Percentiles rank a stretch among this genome's conserved stretches.
These are phyloP conservation scores for Zoysia pacifica DNA, from an alignment of 176 grass and related monocot species.

Conservation along the genomic window DNA sequence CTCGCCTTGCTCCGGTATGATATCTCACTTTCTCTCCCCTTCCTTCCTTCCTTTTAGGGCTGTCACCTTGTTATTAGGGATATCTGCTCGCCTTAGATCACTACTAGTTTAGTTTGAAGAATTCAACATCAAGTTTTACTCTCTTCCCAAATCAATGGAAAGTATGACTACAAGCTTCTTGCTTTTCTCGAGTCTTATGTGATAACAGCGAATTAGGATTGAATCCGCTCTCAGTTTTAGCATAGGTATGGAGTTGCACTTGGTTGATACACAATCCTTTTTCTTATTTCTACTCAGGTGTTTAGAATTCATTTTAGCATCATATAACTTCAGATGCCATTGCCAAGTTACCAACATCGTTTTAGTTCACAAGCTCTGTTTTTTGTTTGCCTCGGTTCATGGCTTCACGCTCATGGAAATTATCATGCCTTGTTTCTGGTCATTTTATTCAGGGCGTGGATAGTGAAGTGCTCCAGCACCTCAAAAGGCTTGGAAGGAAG, in stretches of 20 bases:
- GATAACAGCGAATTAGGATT: neutral
- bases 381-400: constrained; percentile 4
- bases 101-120: neutral
- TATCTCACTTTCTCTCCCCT: neutral
- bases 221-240: neutral
- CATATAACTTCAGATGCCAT: neutral
- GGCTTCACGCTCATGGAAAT: neutral
- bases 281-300: neutral
- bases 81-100: neutral
- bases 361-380: constrained; percentile 2
- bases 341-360: neutral
- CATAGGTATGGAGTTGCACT: neutral
- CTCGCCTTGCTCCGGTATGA: constrained; percentile 39
- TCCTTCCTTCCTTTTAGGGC: neutral
- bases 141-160: neutral
- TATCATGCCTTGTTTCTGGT: constrained; percentile 16
- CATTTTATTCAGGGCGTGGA: constrained; percentile 65
- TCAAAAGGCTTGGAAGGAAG: constrained; percentile 85
- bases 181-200: neutral
- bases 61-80: neutral
- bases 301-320: neutral
- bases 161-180: neutral
- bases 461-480: constrained; percentile 76
- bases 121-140: constrained; percentile 2
- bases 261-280: neutral